A percentile compares a stretch with the other conserved stretches of the same genome.
phyloP scores from a whole-genome alignment of 1,284 basidiomycete genomes.

The Melampsora larici-populina region DNA sequence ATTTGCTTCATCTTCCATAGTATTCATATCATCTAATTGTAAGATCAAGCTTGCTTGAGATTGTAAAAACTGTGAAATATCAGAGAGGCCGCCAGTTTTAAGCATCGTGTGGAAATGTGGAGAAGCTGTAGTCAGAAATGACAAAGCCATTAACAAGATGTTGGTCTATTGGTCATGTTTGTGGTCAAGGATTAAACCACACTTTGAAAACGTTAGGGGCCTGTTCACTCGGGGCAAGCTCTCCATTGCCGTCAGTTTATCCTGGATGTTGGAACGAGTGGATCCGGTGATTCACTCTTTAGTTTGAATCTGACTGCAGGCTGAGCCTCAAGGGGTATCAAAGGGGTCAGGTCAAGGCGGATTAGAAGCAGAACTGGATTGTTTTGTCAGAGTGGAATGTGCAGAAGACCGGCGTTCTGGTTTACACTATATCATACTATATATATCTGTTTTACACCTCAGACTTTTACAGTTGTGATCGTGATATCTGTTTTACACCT shows the following conservation, averaged over 20 bases:
- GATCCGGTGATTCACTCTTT: slow-evolving; percentile 15
- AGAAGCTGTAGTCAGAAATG: background rate
- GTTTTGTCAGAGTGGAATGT: background rate
- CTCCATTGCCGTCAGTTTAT: background rate
- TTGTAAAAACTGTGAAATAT: slow-evolving; percentile 12
- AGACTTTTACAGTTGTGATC: no score
- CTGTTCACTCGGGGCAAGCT: no score
- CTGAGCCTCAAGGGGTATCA: no score
- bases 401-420: background rate
- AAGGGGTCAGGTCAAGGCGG: no score
- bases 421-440: no score
- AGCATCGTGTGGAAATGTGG: slow-evolving; percentile 18
- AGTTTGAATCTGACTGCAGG: slow-evolving; percentile 17
- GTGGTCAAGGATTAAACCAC: background rate
- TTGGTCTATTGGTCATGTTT: background rate
- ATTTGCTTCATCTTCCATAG: slow-evolving; percentile 13
- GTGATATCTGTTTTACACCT: no score
- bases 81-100: background rate
- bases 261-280: background rate
- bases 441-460: no score
- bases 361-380: no score
- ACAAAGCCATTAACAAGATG: background rate
- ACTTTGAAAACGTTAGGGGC: no score
- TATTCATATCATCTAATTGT: slow-evolving; percentile 1
- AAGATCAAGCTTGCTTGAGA: slow-evolving; percentile 19